phyloP scores from a whole-genome alignment of 1,284 basidiomycete genomes.

The Melampsora americana region DNA sequence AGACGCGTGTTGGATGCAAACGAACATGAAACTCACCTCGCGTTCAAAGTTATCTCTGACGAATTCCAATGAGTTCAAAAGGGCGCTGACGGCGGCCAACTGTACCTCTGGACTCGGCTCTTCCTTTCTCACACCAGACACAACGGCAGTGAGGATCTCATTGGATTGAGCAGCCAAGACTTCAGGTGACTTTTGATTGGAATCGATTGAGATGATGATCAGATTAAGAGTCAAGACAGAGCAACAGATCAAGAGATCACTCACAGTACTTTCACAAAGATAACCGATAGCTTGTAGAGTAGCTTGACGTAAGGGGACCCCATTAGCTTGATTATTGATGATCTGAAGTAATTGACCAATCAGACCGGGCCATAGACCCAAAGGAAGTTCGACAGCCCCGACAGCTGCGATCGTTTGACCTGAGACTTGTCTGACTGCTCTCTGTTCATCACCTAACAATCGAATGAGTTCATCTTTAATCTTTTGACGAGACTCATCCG shows the following conservation, averaged over 20 bases:
- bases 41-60: slow-evolving; percentile 96
- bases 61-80: slow-evolving; percentile 96
- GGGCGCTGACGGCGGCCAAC: slow-evolving; percentile 85
- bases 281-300: slow-evolving; percentile 93
- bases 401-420: slow-evolving; percentile 92
- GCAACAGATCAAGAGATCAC: slow-evolving; percentile 54
- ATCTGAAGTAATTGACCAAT: slow-evolving; percentile 83
- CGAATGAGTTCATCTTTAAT: slow-evolving; percentile 84
- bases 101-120: slow-evolving; percentile 91
- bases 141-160: slow-evolving; percentile 96
- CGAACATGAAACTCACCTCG: slow-evolving; percentile 63
- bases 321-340: slow-evolving; percentile 64
- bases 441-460: slow-evolving; percentile 71
- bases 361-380: slow-evolving; percentile 81
- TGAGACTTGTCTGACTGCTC: slow-evolving; percentile 77
- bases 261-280: slow-evolving; percentile 90
- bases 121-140: slow-evolving; percentile 95
- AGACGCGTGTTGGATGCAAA: slow-evolving; percentile 37
- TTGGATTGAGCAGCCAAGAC: slow-evolving; percentile 84
- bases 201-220: slow-evolving; percentile 15
- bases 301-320: slow-evolving; percentile 72
- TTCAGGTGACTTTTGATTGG: slow-evolving; percentile 72
- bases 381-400: slow-evolving; percentile 85
- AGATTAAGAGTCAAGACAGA: slow-evolving; percentile 25
- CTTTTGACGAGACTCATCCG: slow-evolving; percentile 67